Percentiles rank a stretch among this genome's conserved stretches.
Conservation (phyloP, 1,284 basidiomycete genomes). For the Rhodotorula mucilaginosa region DNA sequence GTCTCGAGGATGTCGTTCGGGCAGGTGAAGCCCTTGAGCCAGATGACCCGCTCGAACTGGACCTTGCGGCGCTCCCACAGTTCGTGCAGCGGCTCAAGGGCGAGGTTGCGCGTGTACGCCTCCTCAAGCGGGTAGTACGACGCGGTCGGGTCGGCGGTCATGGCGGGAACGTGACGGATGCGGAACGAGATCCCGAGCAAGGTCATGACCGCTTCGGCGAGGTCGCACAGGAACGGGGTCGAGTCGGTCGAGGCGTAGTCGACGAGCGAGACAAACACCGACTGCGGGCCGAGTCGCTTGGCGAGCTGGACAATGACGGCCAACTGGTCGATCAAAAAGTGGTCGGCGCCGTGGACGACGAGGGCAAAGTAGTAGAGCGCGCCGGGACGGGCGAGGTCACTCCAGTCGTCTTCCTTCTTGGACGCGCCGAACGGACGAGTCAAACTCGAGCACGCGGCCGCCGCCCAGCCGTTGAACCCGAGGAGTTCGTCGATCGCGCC, state of each 20-base stretch:
- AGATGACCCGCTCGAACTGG: constrained; percentile 82
- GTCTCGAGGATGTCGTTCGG: constrained; percentile 94
- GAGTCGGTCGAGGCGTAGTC: constrained; percentile 91
- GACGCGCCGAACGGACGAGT: constrained; percentile 86
- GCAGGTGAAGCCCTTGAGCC: constrained; percentile 96
- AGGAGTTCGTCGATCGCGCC: constrained; percentile 84
- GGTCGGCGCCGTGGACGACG: constrained; percentile 91
- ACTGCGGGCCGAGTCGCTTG: constrained; percentile 76
- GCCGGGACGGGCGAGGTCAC: constrained; percentile 74
- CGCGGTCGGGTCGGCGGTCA: constrained; percentile 78
- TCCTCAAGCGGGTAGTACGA: constrained; percentile 93
- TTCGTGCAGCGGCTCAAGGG: constrained; percentile 83
- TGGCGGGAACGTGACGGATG: constrained; percentile 78
- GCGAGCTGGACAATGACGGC: constrained; percentile 92
- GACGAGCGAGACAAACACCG: constrained; percentile 91
- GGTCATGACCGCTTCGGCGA: constrained; percentile 87
- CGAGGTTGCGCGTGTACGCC: constrained; percentile 84
- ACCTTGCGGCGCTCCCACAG: constrained; percentile 70
- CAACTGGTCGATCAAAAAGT: constrained; percentile 93
- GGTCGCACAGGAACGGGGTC: constrained; percentile 83
- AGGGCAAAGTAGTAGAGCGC: constrained; percentile 90
- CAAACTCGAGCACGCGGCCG: constrained; percentile 86
- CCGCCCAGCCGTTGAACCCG: constrained; percentile 96
- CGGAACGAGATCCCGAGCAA: constrained; percentile 85
- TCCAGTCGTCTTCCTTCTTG: constrained; percentile 72